Base-by-base conservation (phyloP, 1,284 basidiomycete genomes). In the Trichosporon inkin region DNA sequence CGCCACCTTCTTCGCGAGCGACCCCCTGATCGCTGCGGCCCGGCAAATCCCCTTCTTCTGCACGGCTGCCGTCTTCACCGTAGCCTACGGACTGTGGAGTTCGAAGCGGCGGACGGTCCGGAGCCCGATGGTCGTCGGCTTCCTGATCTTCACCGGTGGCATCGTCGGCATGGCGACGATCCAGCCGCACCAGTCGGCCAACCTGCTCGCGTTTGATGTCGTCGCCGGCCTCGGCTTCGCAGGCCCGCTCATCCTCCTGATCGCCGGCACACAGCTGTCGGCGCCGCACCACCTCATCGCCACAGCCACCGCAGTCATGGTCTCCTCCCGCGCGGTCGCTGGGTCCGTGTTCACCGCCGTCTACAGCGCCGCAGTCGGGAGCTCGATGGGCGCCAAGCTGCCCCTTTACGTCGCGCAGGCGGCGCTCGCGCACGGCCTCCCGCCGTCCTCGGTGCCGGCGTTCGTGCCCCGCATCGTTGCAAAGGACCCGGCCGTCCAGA, bases 251-350 rank as follows among this genome's bases (percentile, higher is more conserved):
- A 61, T 68, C 24, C 60, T 68, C 3, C 55, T 67, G 35, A 65
- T 68, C 22, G 54, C 65, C 4, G 53, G 58, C 19, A 62, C 64
- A 0, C 67, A 68, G 53, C 53, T 68, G 13, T 56, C 67, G 1
- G 63, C 58, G 1, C 67, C 67, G 7, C 67, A 66, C 39, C 59
- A 64, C 28, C 62, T 66, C n/a, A 68, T 68, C 44, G 67, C 65
- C 10, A 65, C 63, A 4, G 57, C 65, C 6, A 65, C 67, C 0
- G 65, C 67, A 0, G 55, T 67, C 11, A 51, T 65, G 22, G 65
- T 63, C 1, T 60, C 60, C 19, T 55, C 55, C 14, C 58, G 66
- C n/a, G 63, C 66, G 8, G 49, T 67, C 0, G 66, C 63, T 6
- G 66, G 55, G 0, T 53, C 66, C 0, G 34, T 52, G 1, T 63